Evolutionary conservation across 2,329 filamentous ascomycete species (phyloP), one percentile per base, ranked within the genome.

Genomic region (Onygenales sp.): DNA sequence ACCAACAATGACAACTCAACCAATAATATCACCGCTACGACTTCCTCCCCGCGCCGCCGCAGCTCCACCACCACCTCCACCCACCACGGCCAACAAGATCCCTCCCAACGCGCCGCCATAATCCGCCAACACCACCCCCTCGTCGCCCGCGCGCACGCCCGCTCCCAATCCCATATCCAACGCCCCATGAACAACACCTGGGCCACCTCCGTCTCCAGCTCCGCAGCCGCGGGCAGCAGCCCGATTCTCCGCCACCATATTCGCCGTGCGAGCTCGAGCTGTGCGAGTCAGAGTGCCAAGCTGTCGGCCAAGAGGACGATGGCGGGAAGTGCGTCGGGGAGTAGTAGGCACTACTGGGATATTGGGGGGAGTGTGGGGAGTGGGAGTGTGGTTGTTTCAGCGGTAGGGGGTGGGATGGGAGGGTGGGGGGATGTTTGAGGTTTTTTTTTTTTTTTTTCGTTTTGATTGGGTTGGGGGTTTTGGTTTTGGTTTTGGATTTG

Each of bases 71-170:
- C 42, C 64, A 74, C 6, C 64, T 77, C n/a, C 70, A 76, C 42
- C 72, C 75, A 21, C 70, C 75, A 3, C 78, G 68, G 61, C 73
- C 77, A 45, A 13, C 81, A 85, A 63, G 86, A 89, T 58, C 76
- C 81, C 8, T 83, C 86, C 1, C 86, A 86, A 52, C 85, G 92
- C 58, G 87, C 86, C 5, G 90, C 89, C 11, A 81, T 92, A 46
- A 90, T 96, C 51, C 81, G 89, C 37, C 88, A 92, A 63, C 86
- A 95, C 65, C 92, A 96, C 66, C 92, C 92, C 3, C 81, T 96
- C 49, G 84, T 95, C 33, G 84, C 83, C 27, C 77, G 82, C 47
- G 75, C 69, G 42, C 65, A 71, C 46, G 69, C 65, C 39, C 65
- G 65, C 33, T 63, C 67, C 56, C 70, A 71, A 71, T 80, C 70